Evolutionary conservation across 1,284 basidiomycete genomes (phyloP).

Genomic region (Uromyces viciae-fabae): DNA sequence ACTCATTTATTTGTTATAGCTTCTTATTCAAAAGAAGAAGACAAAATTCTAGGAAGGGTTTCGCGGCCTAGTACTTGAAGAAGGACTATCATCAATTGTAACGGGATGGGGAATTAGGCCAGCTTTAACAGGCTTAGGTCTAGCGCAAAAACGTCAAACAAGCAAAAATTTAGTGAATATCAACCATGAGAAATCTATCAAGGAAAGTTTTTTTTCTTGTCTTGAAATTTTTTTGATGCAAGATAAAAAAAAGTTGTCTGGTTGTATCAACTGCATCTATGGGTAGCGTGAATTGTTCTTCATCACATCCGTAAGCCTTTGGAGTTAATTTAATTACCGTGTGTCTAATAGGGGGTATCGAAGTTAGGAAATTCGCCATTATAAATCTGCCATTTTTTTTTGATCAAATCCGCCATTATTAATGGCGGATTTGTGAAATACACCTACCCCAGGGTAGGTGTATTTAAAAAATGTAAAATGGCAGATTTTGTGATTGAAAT

Average conservation of each 20-base stretch:
- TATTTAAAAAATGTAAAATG: too few relatives aligned
- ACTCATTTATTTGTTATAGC: too few relatives aligned
- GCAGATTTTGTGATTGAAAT: too few relatives aligned
- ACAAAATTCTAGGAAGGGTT: neutral
- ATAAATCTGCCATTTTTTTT: too few relatives aligned
- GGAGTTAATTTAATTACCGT: constrained; percentile 97
- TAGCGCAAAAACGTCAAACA: too few relatives aligned
- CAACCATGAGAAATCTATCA: neutral
- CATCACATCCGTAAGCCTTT: constrained; percentile 96
- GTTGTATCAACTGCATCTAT: constrained; percentile 34
- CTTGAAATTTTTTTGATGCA: neutral
- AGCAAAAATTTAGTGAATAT: neutral
- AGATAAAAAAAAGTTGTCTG: neutral
- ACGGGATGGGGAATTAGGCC: neutral
- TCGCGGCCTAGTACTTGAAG: constrained; percentile 24
- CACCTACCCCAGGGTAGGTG: too few relatives aligned
- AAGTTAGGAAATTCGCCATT: too few relatives aligned
- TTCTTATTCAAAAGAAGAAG: neutral
- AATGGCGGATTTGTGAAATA: too few relatives aligned
- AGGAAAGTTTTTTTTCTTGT: neutral
- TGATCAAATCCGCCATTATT: too few relatives aligned
- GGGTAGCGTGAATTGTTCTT: constrained; percentile 64
- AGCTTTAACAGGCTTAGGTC: constrained; percentile 25
- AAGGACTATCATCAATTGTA: constrained; percentile 9
- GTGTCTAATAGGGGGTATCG: too few relatives aligned